A percentile compares a stretch with the other conserved stretches of the same genome.
Evolutionary conservation across 306 rosid genomes (phyloP).

Genomic region (Cucurbita ficifolia): DNA sequence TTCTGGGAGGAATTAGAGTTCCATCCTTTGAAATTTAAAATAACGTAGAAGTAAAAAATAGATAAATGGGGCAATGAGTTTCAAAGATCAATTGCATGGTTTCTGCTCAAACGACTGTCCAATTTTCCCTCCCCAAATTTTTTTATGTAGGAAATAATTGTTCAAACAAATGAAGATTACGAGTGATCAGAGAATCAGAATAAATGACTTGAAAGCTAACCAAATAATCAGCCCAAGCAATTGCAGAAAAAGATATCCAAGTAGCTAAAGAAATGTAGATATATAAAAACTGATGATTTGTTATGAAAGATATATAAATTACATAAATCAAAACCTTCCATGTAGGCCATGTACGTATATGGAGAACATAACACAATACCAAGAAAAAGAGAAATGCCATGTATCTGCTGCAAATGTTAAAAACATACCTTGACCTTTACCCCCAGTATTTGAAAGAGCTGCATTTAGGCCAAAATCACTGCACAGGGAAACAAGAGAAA

Average conservation of each 20-base stretch:
- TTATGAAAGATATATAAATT: not conserved
- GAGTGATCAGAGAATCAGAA: too few relatives aligned
- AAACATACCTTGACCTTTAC: slow-evolving; percentile 18
- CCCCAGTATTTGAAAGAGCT: slow-evolving; percentile 29
- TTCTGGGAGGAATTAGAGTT: not conserved
- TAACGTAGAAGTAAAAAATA: not conserved
- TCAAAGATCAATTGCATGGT: not conserved
- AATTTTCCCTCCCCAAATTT: not conserved
- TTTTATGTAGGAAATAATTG: not conserved
- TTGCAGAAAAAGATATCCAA: too few relatives aligned
- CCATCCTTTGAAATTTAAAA: not conserved
- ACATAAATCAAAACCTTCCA: not conserved
- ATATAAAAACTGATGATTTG: not conserved
- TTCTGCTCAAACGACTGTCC: not conserved
- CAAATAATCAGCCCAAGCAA: too few relatives aligned
- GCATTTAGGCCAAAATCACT: slow-evolving; percentile 34
- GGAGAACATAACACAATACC: not conserved
- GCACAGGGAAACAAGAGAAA: slow-evolving; percentile 9
- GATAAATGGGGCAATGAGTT: not conserved
- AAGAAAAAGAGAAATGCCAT: not conserved
- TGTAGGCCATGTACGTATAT: not conserved
- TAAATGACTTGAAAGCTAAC: too few relatives aligned
- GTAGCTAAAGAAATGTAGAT: too few relatives aligned
- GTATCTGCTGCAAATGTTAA: not conserved
- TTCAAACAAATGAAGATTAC: not conserved